Base-by-base conservation (phyloP, 2,329 filamentous ascomycete species). In the Penicillium janthinellum region DNA sequence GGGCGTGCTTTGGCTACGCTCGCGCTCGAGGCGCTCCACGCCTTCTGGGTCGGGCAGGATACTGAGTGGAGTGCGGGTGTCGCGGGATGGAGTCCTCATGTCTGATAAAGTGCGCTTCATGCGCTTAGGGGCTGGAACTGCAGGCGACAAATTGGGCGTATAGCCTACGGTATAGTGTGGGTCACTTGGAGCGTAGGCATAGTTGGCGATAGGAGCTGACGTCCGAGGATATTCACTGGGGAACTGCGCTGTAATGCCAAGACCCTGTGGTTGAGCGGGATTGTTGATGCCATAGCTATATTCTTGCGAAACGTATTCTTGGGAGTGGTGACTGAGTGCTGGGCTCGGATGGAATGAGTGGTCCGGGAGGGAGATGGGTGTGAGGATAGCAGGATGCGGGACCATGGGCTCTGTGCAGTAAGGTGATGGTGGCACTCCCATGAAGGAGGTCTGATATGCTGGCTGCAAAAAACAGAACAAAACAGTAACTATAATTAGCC, bases 41-140 rank as follows among this genome's bases (percentile, higher is more conserved):
- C 77, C 76, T 45, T 73, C 71, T 17, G 77, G 77, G 39, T 79
- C 67, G 1, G 77, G 77, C 12, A 76, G 72, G 45, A 79, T 79
- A 31, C 57, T 67, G 38, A 78, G 65, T 2, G 75, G 76, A 0
- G 67, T 68, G 8, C 73, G 39, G 64, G 57, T 12, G 64, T 67
- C 41, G 64, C 71, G 17, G 7, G 51, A 44, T 12, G 37, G 37
- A 2, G 37, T 41, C 12, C 20, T 31, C 51, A 22, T 37, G 34
- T 53, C 51, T 15, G 51, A 53, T 3, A 65, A 60, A 5, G 67
- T 65, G 52, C 69, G 67, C 20, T 64, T 67, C 31, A 57, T 59
- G 25, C 69, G 67, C 57, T 71, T 73, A 15, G 64, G 49, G 22
- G 66, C 66, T 7, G 59, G 62, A n/a, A 62, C 65, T 44, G 60